Evolutionary conservation across 2,329 filamentous ascomycete genomes (phyloP), one percentile per base, ranked within the genome.

Genomic region (Fusarium brevicatenulatum): DNA sequence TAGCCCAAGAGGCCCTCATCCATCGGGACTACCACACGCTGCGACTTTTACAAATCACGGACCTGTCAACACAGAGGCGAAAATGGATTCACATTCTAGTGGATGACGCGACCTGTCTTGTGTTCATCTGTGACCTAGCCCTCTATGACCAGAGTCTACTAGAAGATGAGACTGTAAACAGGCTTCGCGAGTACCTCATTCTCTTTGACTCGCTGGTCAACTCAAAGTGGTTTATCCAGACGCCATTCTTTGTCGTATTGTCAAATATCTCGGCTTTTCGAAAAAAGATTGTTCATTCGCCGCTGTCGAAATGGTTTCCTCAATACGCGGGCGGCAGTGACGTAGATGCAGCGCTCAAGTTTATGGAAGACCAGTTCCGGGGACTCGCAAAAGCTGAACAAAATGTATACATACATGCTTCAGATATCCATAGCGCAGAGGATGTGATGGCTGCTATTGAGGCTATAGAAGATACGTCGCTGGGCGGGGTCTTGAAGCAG

Each of bases 191-290:
- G 5, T 2, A 52, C 6, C 9, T 52, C 5, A 4, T 25, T 2
- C 47, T 52, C 5, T 52, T 52, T 19, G 12, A 12, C 47, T 52
- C 47, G 16, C 1, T 52, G 11, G 16, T 10, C 5, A 36, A 36
- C 47, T 52, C 47, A 15, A 36, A 2, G 7, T 52, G 47, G 47
- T 36, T 36, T 0, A 19, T 11, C 4, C 30, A 25, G 3, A 52
- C 47, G 30, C 47, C n/a, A 52, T 36, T 52, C 30, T 36, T 52
- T 4, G n/a, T 52, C 8, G 7, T 52, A 23, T 36, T 36, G 6
- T 36, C 47, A 19, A 52, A 52, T 4, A 9, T 10, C 2, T 25
- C 47, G 0, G n/a, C 16, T 0, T 52, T 52, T 5, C 13, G n/a
- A 15, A 36, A 9, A 2, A 52, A 25, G n/a, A 32, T 52, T 19